Base-by-base conservation (phyloP, 2,329 filamentous ascomycete species). In the Epichloe typhina region DNA sequence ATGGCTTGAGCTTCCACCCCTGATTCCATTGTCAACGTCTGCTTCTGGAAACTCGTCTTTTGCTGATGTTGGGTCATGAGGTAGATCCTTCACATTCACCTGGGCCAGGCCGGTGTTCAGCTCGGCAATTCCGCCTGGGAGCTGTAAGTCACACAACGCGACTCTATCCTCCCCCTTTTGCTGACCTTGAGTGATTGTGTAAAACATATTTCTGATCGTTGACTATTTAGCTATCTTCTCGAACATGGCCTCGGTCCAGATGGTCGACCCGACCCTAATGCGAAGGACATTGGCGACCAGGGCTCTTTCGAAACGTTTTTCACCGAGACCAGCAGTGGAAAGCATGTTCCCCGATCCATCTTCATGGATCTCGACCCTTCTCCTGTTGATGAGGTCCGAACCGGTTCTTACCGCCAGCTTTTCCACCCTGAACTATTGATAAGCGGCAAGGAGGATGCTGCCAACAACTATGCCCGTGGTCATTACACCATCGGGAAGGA, bases 401-500 rank as follows among this genome's bases (percentile, higher is more conserved):
- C 81, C 50, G 82, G 82, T 53, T 55, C 62, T 57, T 86, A 84
- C 71, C 79, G 80, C 60, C 75, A 82, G 63, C 77, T 86, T 54
- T 86, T 84, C 74, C 82, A 86, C 70, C 82, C 82, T 44, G 82
- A 86, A 72, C 74, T 82, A 59, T 69, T 86, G 63, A 80, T 86
- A 64, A 85, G 78, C 67, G 82, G 82, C 69, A 86, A 86, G 75
- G 83, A 86, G 68, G 83, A 86, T 76, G 82, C 83, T 53, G 81
- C 82, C 70, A 86, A 86, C 73, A 86, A 86, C 75, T 86, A 86
- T 62, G 83, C 83, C 59, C 82, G 82, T 72, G 83, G 83, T 52
- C 82, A 86, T 71, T 86, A 86, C 70, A 86, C 83, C 59, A 81
- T 86, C 60, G 83, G 83, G 70, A 86, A 86, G 75, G 82, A 86